These are phyloP conservation scores for Suillus cothurnatus DNA, from an alignment of 768 basidiomycete species.

Conservation along the genomic window DNA sequence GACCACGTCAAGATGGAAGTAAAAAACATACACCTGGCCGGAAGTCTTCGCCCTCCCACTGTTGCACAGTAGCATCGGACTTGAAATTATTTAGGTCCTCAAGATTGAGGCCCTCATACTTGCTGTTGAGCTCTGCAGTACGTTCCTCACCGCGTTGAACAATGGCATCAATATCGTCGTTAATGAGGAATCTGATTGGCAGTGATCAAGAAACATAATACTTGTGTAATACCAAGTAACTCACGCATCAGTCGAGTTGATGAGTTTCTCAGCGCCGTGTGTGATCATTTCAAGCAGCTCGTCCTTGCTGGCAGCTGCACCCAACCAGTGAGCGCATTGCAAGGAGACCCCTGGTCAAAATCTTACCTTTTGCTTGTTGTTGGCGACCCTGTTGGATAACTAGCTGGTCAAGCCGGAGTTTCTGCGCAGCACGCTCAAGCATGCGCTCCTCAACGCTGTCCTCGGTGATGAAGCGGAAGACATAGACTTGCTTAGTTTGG, in stretches of 20 bases:
- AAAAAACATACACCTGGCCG: constrained; percentile 58
- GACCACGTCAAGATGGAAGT: not conserved
- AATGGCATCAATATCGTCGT: constrained; percentile 93
- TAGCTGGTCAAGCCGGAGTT: constrained; percentile 90
- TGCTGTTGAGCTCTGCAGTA: constrained; percentile 83
- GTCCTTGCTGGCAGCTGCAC: constrained; percentile 87
- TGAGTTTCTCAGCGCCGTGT: constrained; percentile 96
- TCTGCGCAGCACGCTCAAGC: constrained; percentile 93
- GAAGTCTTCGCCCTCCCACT: constrained; percentile 97
- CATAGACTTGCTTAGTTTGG: constrained; percentile 96
- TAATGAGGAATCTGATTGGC: constrained; percentile 60
- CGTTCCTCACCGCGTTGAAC: constrained; percentile 90
- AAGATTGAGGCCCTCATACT: constrained; percentile 90
- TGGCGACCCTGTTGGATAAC: constrained; percentile 96
- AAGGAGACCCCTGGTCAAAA: not conserved
- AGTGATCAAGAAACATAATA: constrained; percentile 5
- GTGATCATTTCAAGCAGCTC: constrained; percentile 98
- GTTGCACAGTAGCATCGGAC: constrained; percentile 85
- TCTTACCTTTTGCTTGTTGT: constrained; percentile 73
- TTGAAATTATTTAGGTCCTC: constrained; percentile 98
- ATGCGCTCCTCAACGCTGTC: constrained; percentile 96
- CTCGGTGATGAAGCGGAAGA: constrained; percentile 96
- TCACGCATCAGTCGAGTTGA: constrained; percentile 76
- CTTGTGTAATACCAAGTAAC: constrained; percentile 25
- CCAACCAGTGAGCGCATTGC: constrained; percentile 1